Evolutionary conservation across 768 basidiomycete species (phyloP).

Genomic region (Naganishia randhawae): DNA sequence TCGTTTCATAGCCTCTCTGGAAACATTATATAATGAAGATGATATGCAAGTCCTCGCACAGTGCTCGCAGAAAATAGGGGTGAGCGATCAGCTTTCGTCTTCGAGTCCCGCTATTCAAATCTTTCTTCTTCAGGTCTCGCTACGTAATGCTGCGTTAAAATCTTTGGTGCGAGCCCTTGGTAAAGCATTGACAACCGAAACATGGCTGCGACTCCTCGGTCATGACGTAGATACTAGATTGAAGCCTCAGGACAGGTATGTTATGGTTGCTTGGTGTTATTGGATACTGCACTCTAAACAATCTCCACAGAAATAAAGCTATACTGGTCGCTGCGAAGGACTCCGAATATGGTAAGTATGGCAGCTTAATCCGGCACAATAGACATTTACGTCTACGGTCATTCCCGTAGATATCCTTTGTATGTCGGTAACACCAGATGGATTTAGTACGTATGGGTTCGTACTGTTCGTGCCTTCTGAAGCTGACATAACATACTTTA

Average conservation of each 20-base stretch:
- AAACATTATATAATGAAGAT: background rate
- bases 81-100: background rate
- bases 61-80: conserved; percentile 15
- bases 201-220: conserved; percentile 19
- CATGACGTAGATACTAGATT: background rate
- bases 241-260: conserved; percentile 12
- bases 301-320: conserved; percentile 8
- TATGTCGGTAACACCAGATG: conserved; percentile 13
- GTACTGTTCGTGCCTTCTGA: background rate
- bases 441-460: background rate
- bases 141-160: conserved; percentile 10
- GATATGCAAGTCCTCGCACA: conserved; percentile 14
- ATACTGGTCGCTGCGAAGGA: conserved; percentile 19
- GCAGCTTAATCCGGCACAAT: no score
- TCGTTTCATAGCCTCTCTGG: conserved; percentile 7
- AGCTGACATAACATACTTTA: background rate
- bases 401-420: conserved; percentile 9
- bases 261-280: background rate
- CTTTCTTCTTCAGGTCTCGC: background rate
- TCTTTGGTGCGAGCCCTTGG: background rate
- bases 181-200: conserved; percentile 1
- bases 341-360: conserved; percentile 13
- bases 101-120: background rate
- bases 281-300: background rate
- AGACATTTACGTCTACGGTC: background rate